Evolutionary conservation across 176 grass and related monocot genomes (phyloP).

Genomic region (Saccharum spontaneum): DNA sequence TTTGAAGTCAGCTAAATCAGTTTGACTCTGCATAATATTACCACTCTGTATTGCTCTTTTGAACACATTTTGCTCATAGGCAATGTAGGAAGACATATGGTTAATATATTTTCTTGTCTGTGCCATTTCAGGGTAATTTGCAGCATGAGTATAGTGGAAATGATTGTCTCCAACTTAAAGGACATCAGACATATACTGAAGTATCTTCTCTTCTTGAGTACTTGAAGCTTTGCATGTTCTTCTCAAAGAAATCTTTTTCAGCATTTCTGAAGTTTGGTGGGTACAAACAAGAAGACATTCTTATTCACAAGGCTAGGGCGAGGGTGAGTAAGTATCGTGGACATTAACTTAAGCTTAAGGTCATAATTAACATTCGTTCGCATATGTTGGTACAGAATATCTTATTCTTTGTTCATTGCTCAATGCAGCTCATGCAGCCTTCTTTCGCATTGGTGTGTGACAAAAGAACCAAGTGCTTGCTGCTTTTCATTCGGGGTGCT

Average conservation of each 20-base stretch:
- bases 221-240: conserved; percentile 85
- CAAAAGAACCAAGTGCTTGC: conserved; percentile 68
- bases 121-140: conserved; percentile 52
- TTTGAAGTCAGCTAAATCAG: not conserved
- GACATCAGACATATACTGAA: conserved; percentile 51
- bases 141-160: conserved; percentile 76
- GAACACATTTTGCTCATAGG: not conserved
- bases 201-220: conserved; percentile 61
- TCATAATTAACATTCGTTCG: not conserved
- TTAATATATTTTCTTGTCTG: conserved; percentile 13
- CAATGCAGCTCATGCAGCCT: conserved; percentile 77
- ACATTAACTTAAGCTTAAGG: not conserved
- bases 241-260: conserved; percentile 80
- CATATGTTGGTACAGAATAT: not conserved
- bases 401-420: conserved; percentile 23
- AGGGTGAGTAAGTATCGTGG: conserved; percentile 72
- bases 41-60: not conserved
- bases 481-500: conserved; percentile 83
- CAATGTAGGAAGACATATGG: not conserved
- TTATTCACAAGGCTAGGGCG: conserved; percentile 77
- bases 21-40: not conserved
- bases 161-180: conserved; percentile 71
- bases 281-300: conserved; percentile 66
- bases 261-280: conserved; percentile 77
- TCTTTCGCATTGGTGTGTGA: conserved; percentile 72